phyloP scores from a whole-genome alignment of 352 stramenopile genomes.

The Globisporangium takayamanum region DNA sequence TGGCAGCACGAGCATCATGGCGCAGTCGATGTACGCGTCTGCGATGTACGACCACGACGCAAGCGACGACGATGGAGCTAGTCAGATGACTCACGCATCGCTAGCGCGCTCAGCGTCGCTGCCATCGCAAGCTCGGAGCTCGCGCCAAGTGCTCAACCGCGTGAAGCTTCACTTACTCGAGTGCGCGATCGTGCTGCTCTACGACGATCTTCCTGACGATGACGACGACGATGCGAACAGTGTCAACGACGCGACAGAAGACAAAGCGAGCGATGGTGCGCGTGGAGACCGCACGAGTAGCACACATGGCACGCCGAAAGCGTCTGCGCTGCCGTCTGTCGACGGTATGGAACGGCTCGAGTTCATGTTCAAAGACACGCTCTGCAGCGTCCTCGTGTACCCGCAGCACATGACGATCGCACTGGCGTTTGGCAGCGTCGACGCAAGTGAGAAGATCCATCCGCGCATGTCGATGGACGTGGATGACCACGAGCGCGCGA shows the following conservation, averaged over 20 bases:
- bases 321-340: conserved; percentile 39
- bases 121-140: conserved; percentile 5
- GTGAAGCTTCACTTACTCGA: conserved; percentile 79
- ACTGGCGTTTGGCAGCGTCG: conserved; percentile 54
- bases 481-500: conserved; percentile 45
- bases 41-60: conserved; percentile 49
- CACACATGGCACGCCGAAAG: conserved; percentile 18
- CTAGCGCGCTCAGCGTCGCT: conserved; percentile 6
- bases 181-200: conserved; percentile 66
- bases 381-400: conserved; percentile 60
- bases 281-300: conserved; percentile 20
- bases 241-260: conserved; percentile 28
- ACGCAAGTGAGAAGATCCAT: conserved; percentile 64
- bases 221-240: conserved; percentile 18
- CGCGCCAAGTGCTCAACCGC: conserved; percentile 44
- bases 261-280: conserved; percentile 16
- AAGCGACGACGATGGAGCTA: conserved; percentile 8
- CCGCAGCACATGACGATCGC: conserved; percentile 41
- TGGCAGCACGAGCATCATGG: conserved; percentile 44
- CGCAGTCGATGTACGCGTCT: conserved; percentile 81
- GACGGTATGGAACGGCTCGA: conserved; percentile 65
- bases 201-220: conserved; percentile 69
- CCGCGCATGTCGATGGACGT: conserved; percentile 73
- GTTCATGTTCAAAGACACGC: conserved; percentile 60
- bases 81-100: background rate